These are phyloP conservation scores for Carex parvula DNA, from an alignment of 176 grass and related monocot genomes.

Conservation along the genomic window DNA sequence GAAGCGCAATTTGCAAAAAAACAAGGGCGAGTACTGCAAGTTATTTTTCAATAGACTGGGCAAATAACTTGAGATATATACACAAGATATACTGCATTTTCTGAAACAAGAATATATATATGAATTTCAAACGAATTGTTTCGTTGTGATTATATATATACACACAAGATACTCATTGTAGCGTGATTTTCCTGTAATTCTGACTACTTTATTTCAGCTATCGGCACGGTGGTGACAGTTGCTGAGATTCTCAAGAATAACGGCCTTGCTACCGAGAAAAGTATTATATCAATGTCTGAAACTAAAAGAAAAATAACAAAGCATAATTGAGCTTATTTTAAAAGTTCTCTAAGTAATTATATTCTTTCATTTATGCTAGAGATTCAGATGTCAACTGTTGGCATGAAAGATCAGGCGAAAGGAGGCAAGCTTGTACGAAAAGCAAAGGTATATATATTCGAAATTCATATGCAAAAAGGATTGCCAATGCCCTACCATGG, in stretches of 20 bases:
- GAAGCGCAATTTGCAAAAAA: too few species aligned
- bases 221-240: constrained; percentile 83
- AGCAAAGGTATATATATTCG: constrained; percentile 51
- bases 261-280: constrained; percentile 73
- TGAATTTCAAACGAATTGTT: background rate
- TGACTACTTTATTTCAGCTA: constrained; percentile 42
- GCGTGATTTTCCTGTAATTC: constrained; percentile 8
- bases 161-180: background rate
- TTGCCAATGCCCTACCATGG: background rate
- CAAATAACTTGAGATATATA: too few species aligned
- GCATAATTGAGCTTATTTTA: background rate
- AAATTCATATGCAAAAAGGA: background rate
- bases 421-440: constrained; percentile 83
- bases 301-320: background rate
- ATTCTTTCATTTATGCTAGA: constrained; percentile 31
- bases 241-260: constrained; percentile 93
- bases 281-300: constrained; percentile 20
- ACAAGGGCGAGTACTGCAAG: too few species aligned
- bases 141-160: constrained; percentile 24
- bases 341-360: background rate
- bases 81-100: background rate
- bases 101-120: background rate
- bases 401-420: constrained; percentile 72
- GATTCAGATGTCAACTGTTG: constrained; percentile 83
- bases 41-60: too few species aligned